Conservation (phyloP, 192 early-diverging fungal species). For the Entomortierella parvispora region DNA sequence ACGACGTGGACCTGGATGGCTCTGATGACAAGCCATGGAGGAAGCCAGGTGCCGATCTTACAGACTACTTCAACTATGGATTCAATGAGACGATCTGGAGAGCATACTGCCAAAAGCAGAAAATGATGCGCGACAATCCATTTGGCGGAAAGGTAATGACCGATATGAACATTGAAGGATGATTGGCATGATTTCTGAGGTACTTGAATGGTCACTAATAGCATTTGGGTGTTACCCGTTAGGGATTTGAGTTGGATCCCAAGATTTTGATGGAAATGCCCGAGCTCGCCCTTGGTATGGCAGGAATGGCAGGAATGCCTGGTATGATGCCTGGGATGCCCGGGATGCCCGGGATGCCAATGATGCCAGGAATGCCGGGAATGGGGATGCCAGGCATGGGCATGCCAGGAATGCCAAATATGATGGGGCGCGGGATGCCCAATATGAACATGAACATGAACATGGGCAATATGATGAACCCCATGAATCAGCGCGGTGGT, state of each 20-base stretch:
- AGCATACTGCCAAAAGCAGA: slow-evolving; percentile 94
- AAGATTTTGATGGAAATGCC: slow-evolving; percentile 48
- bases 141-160: slow-evolving; percentile 55
- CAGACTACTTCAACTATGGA: slow-evolving; percentile 99
- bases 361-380: slow-evolving; percentile 57
- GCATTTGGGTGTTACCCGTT: neutral
- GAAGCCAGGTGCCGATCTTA: slow-evolving; percentile 92
- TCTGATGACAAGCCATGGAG: slow-evolving; percentile 98
- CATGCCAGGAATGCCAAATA: slow-evolving; percentile 51
- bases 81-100: slow-evolving; percentile 98
- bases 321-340: slow-evolving; percentile 58
- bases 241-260: slow-evolving; percentile 49
- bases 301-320: slow-evolving; percentile 54
- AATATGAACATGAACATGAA: slow-evolving; percentile 45
- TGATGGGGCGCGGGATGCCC: slow-evolving; percentile 35
- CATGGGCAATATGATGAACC: slow-evolving; percentile 53
- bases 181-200: slow-evolving; percentile 9
- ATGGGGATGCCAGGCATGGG: slow-evolving; percentile 17
- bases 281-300: slow-evolving; percentile 57
- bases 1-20: slow-evolving; percentile 90
- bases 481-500: slow-evolving; percentile 44
- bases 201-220: slow-evolving; percentile 11
- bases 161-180: slow-evolving; percentile 35
- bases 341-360: slow-evolving; percentile 53
- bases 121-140: slow-evolving; percentile 80